Percentiles rank a stretch among this genome's conserved stretches.
Conservation (phyloP, 139 green algal genomes). For the Pseudopediastrum boryanum region DNA sequence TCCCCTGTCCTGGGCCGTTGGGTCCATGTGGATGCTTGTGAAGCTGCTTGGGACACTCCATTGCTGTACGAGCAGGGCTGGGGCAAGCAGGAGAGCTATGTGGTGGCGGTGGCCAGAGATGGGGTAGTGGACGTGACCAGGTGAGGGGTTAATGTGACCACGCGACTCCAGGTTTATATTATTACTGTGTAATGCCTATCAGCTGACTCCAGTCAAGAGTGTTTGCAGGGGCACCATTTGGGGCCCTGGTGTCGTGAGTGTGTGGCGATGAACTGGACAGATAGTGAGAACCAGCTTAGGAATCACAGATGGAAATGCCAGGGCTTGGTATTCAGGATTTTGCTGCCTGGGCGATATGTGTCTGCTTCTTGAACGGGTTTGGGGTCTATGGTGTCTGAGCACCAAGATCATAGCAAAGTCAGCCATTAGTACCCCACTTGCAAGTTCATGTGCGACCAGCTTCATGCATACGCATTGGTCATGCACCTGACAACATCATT, state of each 20-base stretch:
- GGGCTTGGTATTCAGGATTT: neutral
- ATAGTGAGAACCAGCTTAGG: neutral
- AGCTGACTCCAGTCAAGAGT: neutral
- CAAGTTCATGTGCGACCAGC: too few relatives aligned
- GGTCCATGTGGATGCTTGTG: slow-evolving; percentile 79
- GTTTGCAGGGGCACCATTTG: too few relatives aligned
- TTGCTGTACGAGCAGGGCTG: slow-evolving; percentile 84
- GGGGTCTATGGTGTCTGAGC: too few relatives aligned
- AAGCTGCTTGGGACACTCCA: slow-evolving; percentile 66
- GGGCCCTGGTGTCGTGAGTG: neutral
- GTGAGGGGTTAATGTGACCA: neutral
- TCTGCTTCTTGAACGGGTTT: too few relatives aligned
- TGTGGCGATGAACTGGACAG: neutral
- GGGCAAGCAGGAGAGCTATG: slow-evolving; percentile 80
- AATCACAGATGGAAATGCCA: neutral
- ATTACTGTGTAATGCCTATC: neutral
- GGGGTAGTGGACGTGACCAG: slow-evolving; percentile 72
- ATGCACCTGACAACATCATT: too few relatives aligned
- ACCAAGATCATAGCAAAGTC: too few relatives aligned
- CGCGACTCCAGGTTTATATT: neutral
- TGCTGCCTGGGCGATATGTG: too few relatives aligned
- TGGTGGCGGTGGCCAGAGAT: slow-evolving; percentile 62
- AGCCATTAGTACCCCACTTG: too few relatives aligned
- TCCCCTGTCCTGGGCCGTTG: slow-evolving; percentile 47
- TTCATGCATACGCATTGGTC: too few relatives aligned